A percentile compares a stretch with the other conserved stretches of the same genome.
phyloP scores from a whole-genome alignment of 768 basidiomycete genomes.

The Pisolithus marmoratus region DNA sequence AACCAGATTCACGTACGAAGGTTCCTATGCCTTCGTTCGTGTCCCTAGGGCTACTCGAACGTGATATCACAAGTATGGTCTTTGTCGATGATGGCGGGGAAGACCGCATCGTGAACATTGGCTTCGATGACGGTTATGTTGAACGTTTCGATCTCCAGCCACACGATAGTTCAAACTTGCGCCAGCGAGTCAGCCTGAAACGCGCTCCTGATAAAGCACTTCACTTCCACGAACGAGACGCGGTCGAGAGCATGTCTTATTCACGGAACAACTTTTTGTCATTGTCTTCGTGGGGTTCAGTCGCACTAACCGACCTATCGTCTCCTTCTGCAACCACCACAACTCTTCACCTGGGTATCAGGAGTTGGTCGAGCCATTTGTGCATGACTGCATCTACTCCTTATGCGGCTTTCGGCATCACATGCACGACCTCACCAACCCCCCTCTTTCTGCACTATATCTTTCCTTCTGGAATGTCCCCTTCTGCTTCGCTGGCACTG shows the following conservation, averaged over 20 bases:
- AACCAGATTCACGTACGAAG: slow-evolving; percentile 46
- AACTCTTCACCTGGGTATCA: slow-evolving; percentile 40
- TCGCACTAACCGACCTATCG: slow-evolving; percentile 31
- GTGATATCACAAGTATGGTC: slow-evolving; percentile 52
- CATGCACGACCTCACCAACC: slow-evolving; percentile 27
- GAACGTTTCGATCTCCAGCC: slow-evolving; percentile 40
- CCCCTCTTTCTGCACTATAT: slow-evolving; percentile 59
- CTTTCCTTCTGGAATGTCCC: slow-evolving; percentile 38
- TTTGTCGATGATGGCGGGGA: slow-evolving; percentile 41
- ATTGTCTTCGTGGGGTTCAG: slow-evolving; percentile 52
- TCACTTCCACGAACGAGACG: slow-evolving; percentile 37
- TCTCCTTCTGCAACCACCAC: slow-evolving; percentile 15
- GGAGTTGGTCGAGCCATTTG: slow-evolving; percentile 63
- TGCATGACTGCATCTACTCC: slow-evolving; percentile 44
- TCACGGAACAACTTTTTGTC: slow-evolving; percentile 43
- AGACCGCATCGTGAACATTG: slow-evolving; percentile 46
- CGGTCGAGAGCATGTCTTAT: slow-evolving; percentile 53
- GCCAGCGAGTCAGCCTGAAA: slow-evolving; percentile 16
- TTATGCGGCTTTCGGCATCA: slow-evolving; percentile 66
- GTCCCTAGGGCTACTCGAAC: slow-evolving; percentile 22
- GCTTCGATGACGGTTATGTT: slow-evolving; percentile 54
- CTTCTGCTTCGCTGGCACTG: slow-evolving; percentile 45
- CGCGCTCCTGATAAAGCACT: slow-evolving; percentile 17
- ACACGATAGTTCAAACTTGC: slow-evolving; percentile 2
- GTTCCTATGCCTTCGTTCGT: slow-evolving; percentile 34